Evolutionary conservation across 768 basidiomycete species (phyloP).

Genomic region (Lactifluus echinatus): DNA sequence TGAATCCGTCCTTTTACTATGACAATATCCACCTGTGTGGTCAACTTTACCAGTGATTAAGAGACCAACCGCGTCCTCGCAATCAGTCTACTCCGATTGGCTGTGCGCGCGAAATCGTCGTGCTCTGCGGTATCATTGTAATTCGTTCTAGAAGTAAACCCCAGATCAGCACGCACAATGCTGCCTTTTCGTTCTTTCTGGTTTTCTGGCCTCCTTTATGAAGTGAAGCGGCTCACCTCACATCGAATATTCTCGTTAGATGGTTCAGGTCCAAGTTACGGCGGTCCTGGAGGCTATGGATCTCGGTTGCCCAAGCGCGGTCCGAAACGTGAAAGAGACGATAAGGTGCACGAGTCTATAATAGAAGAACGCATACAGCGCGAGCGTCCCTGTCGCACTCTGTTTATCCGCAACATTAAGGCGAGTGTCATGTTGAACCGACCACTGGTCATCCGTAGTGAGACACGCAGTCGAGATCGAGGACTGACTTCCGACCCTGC

Average conservation of each 20-base stretch:
- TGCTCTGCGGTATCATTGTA: constrained; percentile 3
- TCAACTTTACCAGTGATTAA: constrained; percentile 8
- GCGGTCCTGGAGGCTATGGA: constrained; percentile 38
- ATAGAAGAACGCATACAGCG: constrained; percentile 92
- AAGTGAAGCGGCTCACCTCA: constrained; percentile 20
- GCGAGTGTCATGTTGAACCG: constrained; percentile 43
- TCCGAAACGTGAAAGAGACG: constrained; percentile 69
- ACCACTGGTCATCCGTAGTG: neutral
- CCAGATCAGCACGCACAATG: constrained; percentile 1
- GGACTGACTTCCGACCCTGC: constrained; percentile 8
- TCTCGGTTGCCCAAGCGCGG: constrained; percentile 37
- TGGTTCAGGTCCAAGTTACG: constrained; percentile 49
- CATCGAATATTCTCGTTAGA: constrained; percentile 42
- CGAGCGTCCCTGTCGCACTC: constrained; percentile 89
- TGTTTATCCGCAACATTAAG: constrained; percentile 98
- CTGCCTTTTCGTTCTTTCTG: constrained; percentile 7
- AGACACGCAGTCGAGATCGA: neutral
- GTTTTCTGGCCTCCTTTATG: constrained; percentile 15
- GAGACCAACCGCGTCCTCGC: constrained; percentile 4
- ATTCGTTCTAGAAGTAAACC: neutral
- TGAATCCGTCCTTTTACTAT: neutral
- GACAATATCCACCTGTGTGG: constrained; percentile 7
- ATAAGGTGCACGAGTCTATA: constrained; percentile 83
- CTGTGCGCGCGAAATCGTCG: constrained; percentile 2
- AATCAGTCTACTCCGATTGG: constrained; percentile 2